Conservation (phyloP, 805 yeast species). For the Sugiyamaella lignohabitans region DNA sequence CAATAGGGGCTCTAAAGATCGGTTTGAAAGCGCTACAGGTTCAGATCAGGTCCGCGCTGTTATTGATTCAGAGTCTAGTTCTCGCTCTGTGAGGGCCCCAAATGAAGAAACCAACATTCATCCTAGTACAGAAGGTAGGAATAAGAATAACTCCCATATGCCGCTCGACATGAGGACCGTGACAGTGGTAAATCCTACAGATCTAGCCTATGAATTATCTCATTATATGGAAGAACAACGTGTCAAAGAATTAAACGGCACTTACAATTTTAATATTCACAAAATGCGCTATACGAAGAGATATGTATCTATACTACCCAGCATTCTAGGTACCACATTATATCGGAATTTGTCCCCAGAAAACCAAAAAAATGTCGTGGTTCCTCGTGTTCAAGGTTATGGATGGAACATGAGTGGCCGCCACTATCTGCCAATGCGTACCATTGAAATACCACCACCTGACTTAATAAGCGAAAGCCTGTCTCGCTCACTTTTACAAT, state of each 20-base stretch:
- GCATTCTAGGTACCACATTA: constrained; percentile 17
- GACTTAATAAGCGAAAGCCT: constrained; percentile 8
- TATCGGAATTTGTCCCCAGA: constrained; percentile 14
- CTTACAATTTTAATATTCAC: constrained; percentile 5
- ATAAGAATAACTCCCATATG: too few species aligned
- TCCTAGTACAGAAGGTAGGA: too few species aligned
- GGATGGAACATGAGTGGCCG: constrained; percentile 65
- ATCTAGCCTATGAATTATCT: background rate
- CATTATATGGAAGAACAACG: constrained; percentile 9
- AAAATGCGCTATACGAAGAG: constrained; percentile 19
- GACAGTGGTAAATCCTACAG: background rate
- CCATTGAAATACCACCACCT: constrained; percentile 25
- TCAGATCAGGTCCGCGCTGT: too few species aligned
- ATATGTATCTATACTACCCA: constrained; percentile 15
- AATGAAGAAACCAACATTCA: background rate
- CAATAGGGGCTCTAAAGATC: background rate
- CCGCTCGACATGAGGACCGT: too few species aligned
- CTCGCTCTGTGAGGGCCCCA: background rate
- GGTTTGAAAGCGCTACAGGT: too few species aligned
- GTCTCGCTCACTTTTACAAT: constrained; percentile 31
- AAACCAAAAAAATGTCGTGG: constrained; percentile 24
- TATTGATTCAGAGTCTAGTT: background rate
- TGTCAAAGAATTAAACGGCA: background rate
- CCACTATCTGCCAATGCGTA: constrained; percentile 37
- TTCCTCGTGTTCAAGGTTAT: constrained; percentile 55